Evolutionary conservation across 164 flowering plant species (phyloP), one percentile per base, ranked within the genome.

Genomic region (Stephania yunnanensis): DNA sequence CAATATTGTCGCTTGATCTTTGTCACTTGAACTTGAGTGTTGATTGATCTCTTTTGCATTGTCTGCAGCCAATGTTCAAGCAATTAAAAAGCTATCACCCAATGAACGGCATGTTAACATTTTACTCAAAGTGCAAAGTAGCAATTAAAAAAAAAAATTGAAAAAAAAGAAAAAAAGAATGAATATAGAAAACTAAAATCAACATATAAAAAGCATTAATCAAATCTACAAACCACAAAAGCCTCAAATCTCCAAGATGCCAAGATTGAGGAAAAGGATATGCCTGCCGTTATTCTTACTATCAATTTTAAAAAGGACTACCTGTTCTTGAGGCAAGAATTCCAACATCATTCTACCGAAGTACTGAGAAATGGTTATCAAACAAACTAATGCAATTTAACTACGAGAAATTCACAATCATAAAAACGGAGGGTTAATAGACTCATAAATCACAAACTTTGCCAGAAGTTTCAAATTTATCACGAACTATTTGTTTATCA

Each of bases 11-110:
- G 80, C 79, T 75, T 79, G 86, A 80, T 69, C 78, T 6, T 78
- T 75, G 65, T 82, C 82, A 74, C 19, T 74, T 48, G 85, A 63
- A 73, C 36, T 36, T 9, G 85, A 50, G 6, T 70, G 82, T 22
- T 80, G 83, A 69, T 71, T 77, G 73, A 69, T 80, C 80, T 77
- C 91, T 69, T 85, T 87, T 30, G 86, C 46, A 78, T 67, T 69
- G 76, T 89, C 91, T 89, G 83, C 78, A 85, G 15, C 9, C 68
- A 46, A 25, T 22, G 52, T 19, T 50, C 46, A 71, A 52, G 68
- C 5, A 77, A 29, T 19, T 25, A 3, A 0, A 29, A 13, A 61
- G 70, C 64, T 71, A 15, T n/a, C 31, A 30, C 71, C 17, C 46
- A 74, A 48, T 31, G 10, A 67, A 67, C 17, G 19, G 17, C 1